phyloP scores from a whole-genome alignment of 495 filamentous ascomycete species.

The Astrocystis sublimbata region DNA sequence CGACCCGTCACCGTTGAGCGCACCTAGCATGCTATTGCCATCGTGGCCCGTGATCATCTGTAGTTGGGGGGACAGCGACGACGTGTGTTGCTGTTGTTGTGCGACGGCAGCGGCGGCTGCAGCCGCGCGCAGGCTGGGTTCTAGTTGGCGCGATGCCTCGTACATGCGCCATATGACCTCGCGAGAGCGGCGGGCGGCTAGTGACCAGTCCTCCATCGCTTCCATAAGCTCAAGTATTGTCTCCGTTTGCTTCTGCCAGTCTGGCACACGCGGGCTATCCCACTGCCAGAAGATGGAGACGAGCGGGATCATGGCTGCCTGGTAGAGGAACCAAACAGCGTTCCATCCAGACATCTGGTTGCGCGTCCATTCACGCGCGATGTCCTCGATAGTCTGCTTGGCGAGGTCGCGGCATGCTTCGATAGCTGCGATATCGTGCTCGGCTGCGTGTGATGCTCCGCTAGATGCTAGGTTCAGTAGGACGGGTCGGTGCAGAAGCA shows the following conservation, averaged over 20 bases:
- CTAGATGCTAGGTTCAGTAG: constrained; percentile 71
- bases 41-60: constrained; percentile 41
- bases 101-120: constrained; percentile 14
- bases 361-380: constrained; percentile 63
- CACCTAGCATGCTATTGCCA: constrained; percentile 32
- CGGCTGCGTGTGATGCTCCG: constrained; percentile 60
- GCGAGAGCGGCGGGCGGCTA: constrained; percentile 66
- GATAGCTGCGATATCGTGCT: constrained; percentile 68
- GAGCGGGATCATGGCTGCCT: constrained; percentile 75
- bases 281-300: constrained; percentile 70
- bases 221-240: constrained; percentile 67
- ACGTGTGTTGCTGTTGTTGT: constrained; percentile 30
- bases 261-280: constrained; percentile 52
- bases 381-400: constrained; percentile 69
- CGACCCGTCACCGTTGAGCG: constrained; percentile 30
- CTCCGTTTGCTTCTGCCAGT: constrained; percentile 67
- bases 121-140: constrained; percentile 35
- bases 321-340: constrained; percentile 81
- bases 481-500: constrained; percentile 75
- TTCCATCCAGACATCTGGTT: constrained; percentile 82
- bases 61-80: constrained; percentile 17
- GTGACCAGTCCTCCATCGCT: constrained; percentile 68
- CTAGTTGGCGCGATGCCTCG: constrained; percentile 55
- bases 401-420: constrained; percentile 69
- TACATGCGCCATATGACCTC: constrained; percentile 71